phyloP scores from a whole-genome alignment of 768 basidiomycete genomes.

The Hericium coralloides region DNA sequence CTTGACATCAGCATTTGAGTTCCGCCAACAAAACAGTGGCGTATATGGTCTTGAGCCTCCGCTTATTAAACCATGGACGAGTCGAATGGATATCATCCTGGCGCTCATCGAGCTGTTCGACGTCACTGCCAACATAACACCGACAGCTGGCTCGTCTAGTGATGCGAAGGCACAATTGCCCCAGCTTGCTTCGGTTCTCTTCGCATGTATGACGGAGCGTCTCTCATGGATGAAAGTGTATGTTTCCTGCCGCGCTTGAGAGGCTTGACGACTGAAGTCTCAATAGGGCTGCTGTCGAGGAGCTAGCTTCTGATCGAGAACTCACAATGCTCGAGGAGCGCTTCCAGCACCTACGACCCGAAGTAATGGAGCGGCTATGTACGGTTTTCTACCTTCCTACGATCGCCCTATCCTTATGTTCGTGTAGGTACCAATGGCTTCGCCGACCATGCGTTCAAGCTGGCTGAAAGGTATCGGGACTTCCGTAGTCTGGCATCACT shows the following conservation, averaged over 20 bases:
- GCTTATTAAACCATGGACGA: slow-evolving; percentile 80
- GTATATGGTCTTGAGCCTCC: slow-evolving; percentile 74
- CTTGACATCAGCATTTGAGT: slow-evolving; percentile 62
- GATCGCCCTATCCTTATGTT: not conserved
- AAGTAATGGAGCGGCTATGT: slow-evolving; percentile 77
- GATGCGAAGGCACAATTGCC: slow-evolving; percentile 51
- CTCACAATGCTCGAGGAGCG: slow-evolving; percentile 50
- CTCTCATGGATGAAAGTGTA: slow-evolving; percentile 62
- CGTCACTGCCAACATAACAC: slow-evolving; percentile 41
- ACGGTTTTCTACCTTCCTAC: slow-evolving; percentile 19
- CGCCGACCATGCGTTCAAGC: slow-evolving; percentile 59
- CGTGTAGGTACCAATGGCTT: slow-evolving; percentile 55
- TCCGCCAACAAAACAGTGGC: slow-evolving; percentile 58
- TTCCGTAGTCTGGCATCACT: slow-evolving; percentile 80
- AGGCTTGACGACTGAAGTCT: not conserved
- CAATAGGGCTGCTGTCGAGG: slow-evolving; percentile 37
- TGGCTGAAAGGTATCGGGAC: slow-evolving; percentile 84
- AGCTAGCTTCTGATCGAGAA: slow-evolving; percentile 45
- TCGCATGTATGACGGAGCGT: slow-evolving; percentile 59
- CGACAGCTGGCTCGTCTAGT: slow-evolving; percentile 25
- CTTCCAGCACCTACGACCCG: slow-evolving; percentile 65
- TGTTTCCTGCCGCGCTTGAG: slow-evolving; percentile 1
- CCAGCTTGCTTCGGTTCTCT: slow-evolving; percentile 52
- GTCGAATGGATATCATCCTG: slow-evolving; percentile 57
- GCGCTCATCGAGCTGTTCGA: slow-evolving; percentile 66